Percentiles rank a stretch among this genome's conserved stretches.
These are phyloP conservation scores for Apophysomyces trapeziformis DNA, from an alignment of 371 early-diverging fungal species.

Conservation along the genomic window DNA sequence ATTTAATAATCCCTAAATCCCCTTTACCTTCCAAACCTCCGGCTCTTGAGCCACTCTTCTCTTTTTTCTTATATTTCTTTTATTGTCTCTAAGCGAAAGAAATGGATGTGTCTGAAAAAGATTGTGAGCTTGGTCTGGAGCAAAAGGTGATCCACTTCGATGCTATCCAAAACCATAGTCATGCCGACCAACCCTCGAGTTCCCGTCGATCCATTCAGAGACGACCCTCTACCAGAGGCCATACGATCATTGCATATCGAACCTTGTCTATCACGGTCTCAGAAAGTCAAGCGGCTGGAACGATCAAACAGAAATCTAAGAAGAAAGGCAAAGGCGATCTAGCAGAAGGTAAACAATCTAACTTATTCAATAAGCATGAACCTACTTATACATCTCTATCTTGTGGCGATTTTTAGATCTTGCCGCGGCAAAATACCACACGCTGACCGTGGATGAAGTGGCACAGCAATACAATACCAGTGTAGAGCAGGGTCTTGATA, in stretches of 20 bases:
- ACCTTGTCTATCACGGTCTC: conserved; percentile 42
- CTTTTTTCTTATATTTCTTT: neutral
- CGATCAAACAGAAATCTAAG: conserved; percentile 6
- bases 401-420: neutral
- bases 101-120: neutral
- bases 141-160: conserved; percentile 5
- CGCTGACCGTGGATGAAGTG: conserved; percentile 37
- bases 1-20: neutral
- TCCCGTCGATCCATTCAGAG: neutral
- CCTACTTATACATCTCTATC: neutral
- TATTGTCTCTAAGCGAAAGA: neutral
- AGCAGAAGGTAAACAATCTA: conserved; percentile 27
- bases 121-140: neutral
- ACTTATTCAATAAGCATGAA: too few relatives aligned
- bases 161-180: neutral
- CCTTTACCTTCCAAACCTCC: neutral
- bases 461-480: conserved; percentile 50
- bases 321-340: conserved; percentile 20
- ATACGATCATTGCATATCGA: conserved; percentile 39
- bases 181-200: neutral
- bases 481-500: conserved; percentile 46
- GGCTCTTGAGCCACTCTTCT: neutral
- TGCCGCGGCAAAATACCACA: conserved; percentile 29
- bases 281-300: conserved; percentile 26
- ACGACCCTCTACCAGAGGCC: conserved; percentile 17